Base-by-base conservation (phyloP, 306 rosid genomes). In the Ceratonia siliqua region DNA sequence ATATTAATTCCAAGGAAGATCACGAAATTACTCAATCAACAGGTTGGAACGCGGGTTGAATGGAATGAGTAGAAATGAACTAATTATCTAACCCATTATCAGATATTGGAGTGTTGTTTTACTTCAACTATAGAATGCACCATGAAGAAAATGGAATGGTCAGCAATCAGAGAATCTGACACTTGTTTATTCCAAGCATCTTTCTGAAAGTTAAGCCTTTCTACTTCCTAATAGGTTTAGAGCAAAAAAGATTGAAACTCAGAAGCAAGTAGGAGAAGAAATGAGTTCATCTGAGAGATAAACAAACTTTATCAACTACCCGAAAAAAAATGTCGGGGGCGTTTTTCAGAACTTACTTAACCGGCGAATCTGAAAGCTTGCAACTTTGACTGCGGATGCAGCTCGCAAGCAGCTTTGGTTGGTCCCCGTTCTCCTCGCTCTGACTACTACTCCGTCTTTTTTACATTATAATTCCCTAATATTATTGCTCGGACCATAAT, bases 241-340 rank as follows among this genome's bases (percentile, higher is more conserved):
- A 45, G 46, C 59, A 58, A 33, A 45, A 9, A 45, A 22, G 62
- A 38, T 43, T 77, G 21, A 68, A 57, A 57, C 54, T 9, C 38
- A 11, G n/a, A 53, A 38, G 65, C 21, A 27, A 41, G 36, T 18
- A 68, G 20, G 14, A 10, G 0, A 63, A 38, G 13, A 41, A 22
- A 73, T 58, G 6, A 30, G 30, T 39, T 56, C 30, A 33, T 43
- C 18, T 22, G 1, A 38, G 9, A 43, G 6, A 18, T 6, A 1
- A 9, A 24, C 17, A 15, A 62, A 49, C 8, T 6, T 35, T 14
- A 33, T 56, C 20, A 68, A 35, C 42, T 15, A 32, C 11, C 3
- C n/a, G n/a, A n/a, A 33, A 68, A 22, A 58, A 58, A 48, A 77
- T 8, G 5, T 8, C 7, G 18, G 8, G 21, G 55, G 32, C 10